Evolutionary conservation across 2,329 filamentous ascomycete species (phyloP).

Genomic region (Epichloe aotearoae): DNA sequence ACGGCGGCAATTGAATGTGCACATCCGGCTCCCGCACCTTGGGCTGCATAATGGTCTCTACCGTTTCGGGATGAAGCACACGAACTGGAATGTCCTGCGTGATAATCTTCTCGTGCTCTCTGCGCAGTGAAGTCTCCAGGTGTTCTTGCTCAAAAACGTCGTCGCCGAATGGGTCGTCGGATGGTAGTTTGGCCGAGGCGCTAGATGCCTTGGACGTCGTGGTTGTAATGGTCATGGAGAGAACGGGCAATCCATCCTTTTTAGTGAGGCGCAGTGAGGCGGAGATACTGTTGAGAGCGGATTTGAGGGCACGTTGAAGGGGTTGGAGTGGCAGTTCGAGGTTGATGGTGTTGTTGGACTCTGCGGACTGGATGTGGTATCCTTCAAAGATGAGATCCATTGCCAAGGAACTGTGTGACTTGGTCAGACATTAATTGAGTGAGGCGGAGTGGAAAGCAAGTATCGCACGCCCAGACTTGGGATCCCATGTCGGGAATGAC

Average conservation of each 20-base stretch:
- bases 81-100: conserved; percentile 95
- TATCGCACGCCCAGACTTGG: conserved; percentile 83
- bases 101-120: conserved; percentile 79
- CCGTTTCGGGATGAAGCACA: conserved; percentile 67
- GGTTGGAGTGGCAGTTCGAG: conserved; percentile 84
- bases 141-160: conserved; percentile 35
- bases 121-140: conserved; percentile 42
- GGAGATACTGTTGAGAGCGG: conserved; percentile 66
- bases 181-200: conserved; percentile 14
- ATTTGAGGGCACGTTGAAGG: conserved; percentile 82
- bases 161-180: conserved; percentile 26
- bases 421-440: neutral
- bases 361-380: conserved; percentile 77
- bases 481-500: conserved; percentile 90
- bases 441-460: conserved; percentile 12
- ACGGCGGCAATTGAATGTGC: conserved; percentile 76
- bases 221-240: conserved; percentile 82
- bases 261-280: conserved; percentile 85
- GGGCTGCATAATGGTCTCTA: conserved; percentile 92
- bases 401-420: conserved; percentile 34
- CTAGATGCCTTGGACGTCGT: conserved; percentile 38
- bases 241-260: conserved; percentile 72
- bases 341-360: conserved; percentile 79
- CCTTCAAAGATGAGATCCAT: conserved; percentile 79
- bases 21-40: conserved; percentile 84